These are phyloP conservation scores for Daedaleopsis nitida DNA, from an alignment of 768 basidiomycete genomes.

Conservation along the genomic window DNA sequence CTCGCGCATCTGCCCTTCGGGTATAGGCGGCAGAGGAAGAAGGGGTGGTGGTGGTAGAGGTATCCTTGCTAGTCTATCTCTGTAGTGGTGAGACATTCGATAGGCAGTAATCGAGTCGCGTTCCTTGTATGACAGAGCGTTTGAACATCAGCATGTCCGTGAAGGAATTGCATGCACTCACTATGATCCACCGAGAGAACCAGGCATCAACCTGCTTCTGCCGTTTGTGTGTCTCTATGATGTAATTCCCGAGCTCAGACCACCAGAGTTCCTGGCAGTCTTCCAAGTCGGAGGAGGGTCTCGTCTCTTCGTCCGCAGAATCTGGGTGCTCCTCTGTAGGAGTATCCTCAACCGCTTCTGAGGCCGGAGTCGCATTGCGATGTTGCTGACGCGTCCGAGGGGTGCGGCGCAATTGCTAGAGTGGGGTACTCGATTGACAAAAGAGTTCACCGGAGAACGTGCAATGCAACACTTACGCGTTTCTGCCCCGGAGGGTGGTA, in stretches of 20 bases:
- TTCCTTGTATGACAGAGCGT: constrained; percentile 47
- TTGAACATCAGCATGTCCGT: background rate
- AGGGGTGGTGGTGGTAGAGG: constrained; percentile 44
- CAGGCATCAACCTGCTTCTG: constrained; percentile 72
- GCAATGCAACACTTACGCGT: constrained; percentile 51
- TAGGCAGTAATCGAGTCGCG: constrained; percentile 66
- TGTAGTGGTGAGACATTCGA: constrained; percentile 60
- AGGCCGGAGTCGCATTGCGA: constrained; percentile 28
- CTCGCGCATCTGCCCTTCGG: constrained; percentile 37
- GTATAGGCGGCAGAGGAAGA: constrained; percentile 31
- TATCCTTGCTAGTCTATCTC: constrained; percentile 47
- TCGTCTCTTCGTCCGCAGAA: constrained; percentile 43
- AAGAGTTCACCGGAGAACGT: background rate
- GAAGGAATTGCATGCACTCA: constrained; percentile 35
- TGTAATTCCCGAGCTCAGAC: constrained; percentile 67
- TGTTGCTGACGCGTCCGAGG: constrained; percentile 40
- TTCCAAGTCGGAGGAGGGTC: constrained; percentile 76
- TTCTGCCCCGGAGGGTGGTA: constrained; percentile 51
- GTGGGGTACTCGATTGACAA: background rate
- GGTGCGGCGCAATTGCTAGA: constrained; percentile 32
- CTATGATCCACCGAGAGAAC: constrained; percentile 69
- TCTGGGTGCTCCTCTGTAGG: constrained; percentile 32
- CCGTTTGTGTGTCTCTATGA: constrained; percentile 70
- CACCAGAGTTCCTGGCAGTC: constrained; percentile 81
- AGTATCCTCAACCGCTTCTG: constrained; percentile 23